Evolutionary conservation across 805 yeast species (phyloP).

Genomic region (Saccharomycopsis sp.): DNA sequence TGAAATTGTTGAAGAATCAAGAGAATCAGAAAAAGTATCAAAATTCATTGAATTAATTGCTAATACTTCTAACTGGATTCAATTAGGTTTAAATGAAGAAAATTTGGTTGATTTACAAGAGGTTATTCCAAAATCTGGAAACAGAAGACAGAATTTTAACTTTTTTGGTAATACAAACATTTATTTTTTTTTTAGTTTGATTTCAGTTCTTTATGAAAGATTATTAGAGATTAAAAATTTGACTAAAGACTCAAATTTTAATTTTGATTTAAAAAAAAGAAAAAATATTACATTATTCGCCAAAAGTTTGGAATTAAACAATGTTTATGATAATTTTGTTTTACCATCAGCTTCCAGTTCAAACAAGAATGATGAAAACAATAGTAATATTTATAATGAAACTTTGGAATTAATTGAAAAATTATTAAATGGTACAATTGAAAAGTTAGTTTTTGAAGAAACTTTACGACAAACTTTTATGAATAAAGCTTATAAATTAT

Average conservation of each 20-base stretch:
- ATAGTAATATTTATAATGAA: slow-evolving; percentile 43
- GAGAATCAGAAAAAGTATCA: not conserved
- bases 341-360: slow-evolving; percentile 2
- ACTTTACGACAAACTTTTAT: slow-evolving; percentile 89
- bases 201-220: slow-evolving; percentile 74
- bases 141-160: slow-evolving; percentile 27
- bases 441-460: slow-evolving; percentile 93
- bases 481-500: slow-evolving; percentile 84
- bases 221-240: slow-evolving; percentile 64
- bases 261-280: slow-evolving; percentile 58
- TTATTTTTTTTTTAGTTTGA: slow-evolving; percentile 80
- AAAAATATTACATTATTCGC: slow-evolving; percentile 66
- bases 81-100: slow-evolving; percentile 3
- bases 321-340: not conserved
- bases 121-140: not conserved
- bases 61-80: not conserved
- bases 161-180: slow-evolving; percentile 82
- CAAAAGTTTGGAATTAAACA: slow-evolving; percentile 58
- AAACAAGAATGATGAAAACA: not conserved
- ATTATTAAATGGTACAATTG: slow-evolving; percentile 81
- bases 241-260: slow-evolving; percentile 44
- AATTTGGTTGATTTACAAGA: slow-evolving; percentile 1
- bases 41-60: not conserved
- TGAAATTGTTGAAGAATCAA: not conserved
- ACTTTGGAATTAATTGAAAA: slow-evolving; percentile 64